A percentile compares a stretch with the other conserved stretches of the same genome.
Conservation (phyloP, 1,284 basidiomycete species). For the Heliocybe sulcata region DNA sequence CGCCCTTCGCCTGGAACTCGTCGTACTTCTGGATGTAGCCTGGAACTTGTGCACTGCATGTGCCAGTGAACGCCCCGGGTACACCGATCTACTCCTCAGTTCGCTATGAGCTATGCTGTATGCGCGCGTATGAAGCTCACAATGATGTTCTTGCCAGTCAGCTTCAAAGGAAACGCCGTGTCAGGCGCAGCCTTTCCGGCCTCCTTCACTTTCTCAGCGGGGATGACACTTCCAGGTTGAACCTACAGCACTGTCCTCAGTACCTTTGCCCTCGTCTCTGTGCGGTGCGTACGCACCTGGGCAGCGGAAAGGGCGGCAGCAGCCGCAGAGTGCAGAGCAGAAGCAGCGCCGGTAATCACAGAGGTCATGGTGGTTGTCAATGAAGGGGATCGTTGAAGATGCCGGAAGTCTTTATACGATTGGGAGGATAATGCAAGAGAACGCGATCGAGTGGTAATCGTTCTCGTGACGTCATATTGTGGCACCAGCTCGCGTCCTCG, state of each 20-base stretch:
- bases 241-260: background rate
- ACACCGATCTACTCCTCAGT: constrained; percentile 18
- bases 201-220: constrained; percentile 48
- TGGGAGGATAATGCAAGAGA: background rate
- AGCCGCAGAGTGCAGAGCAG: constrained; percentile 47
- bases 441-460: too few species aligned
- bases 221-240: constrained; percentile 15
- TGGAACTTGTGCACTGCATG: constrained; percentile 50
- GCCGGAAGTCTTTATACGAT: background rate
- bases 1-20: constrained; percentile 62
- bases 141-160: constrained; percentile 65
- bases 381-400: background rate
- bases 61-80: constrained; percentile 55
- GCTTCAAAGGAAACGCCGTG: constrained; percentile 38
- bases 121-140: constrained; percentile 44
- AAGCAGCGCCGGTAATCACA: constrained; percentile 34
- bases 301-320: constrained; percentile 37
- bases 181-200: constrained; percentile 31
- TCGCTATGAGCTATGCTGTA: too few species aligned
- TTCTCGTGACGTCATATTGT: too few species aligned
- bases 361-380: constrained; percentile 33
- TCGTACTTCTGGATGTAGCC: constrained; percentile 56
- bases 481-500: too few species aligned
- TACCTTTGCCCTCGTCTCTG: constrained; percentile 25
- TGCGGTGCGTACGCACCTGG: constrained; percentile 40